Conservation (phyloP, 352 stramenopile species). For the Phytophthora sojae region DNA sequence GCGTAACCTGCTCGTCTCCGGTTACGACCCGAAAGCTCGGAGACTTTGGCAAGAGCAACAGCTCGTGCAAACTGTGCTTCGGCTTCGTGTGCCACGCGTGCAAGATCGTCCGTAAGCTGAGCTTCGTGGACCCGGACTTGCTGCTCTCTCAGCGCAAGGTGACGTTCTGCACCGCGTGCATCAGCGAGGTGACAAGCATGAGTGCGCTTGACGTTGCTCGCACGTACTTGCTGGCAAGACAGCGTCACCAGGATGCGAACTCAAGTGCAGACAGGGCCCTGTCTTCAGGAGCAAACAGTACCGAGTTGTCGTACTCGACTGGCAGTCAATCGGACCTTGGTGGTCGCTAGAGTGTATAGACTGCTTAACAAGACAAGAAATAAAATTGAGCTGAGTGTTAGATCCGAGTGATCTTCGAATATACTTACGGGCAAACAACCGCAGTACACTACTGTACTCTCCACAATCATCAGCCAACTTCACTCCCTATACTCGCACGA, state of each 20-base stretch:
- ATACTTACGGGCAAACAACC: too few relatives aligned
- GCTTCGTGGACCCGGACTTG: slow-evolving; percentile 5
- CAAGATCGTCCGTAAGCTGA: background rate
- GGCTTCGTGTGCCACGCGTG: slow-evolving; percentile 3
- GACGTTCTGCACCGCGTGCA: slow-evolving; percentile 11
- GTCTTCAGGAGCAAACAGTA: background rate
- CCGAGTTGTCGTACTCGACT: background rate
- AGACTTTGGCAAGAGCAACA: slow-evolving; percentile 17
- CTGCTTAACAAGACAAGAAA: background rate
- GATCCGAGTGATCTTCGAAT: too few relatives aligned
- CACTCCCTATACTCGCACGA: background rate
- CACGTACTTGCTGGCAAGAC: background rate
- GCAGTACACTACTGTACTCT: too few relatives aligned
- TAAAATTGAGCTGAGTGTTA: background rate
- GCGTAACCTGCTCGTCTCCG: background rate
- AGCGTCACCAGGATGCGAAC: background rate
- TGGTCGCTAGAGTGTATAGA: background rate
- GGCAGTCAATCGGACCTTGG: background rate
- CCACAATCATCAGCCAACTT: too few relatives aligned
- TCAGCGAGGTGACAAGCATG: slow-evolving; percentile 10
- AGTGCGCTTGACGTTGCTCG: background rate
- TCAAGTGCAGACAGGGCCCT: background rate
- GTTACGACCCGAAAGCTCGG: slow-evolving; percentile 6
- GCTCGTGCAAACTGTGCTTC: slow-evolving; percentile 7
- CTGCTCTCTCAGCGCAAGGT: background rate